phyloP scores from a whole-genome alignment of 2,329 filamentous ascomycete genomes.

The Apiospora hydei region DNA sequence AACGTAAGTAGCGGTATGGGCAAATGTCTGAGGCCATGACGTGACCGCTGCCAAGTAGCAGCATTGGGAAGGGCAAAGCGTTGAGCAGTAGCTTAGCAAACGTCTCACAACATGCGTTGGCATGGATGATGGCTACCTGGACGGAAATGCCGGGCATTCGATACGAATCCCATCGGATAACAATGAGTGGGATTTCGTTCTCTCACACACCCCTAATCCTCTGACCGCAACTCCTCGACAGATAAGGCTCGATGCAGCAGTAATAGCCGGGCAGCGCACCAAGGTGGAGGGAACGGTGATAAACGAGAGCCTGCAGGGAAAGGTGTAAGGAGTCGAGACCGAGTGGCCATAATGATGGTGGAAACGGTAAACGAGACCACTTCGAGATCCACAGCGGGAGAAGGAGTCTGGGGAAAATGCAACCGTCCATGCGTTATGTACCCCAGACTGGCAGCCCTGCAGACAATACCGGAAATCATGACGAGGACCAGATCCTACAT shows the following conservation, averaged over 20 bases:
- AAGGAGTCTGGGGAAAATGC: constrained; percentile 15
- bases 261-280: background rate
- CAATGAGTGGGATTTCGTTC: background rate
- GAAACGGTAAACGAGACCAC: constrained; percentile 2
- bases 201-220: constrained; percentile 13
- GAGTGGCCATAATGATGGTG: background rate
- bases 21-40: constrained; percentile 15
- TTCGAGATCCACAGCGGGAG: constrained; percentile 8
- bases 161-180: background rate
- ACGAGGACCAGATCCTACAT: background rate
- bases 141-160: constrained; percentile 1
- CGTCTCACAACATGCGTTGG: constrained; percentile 16
- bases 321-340: background rate
- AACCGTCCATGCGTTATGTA: constrained; percentile 17
- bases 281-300: background rate
- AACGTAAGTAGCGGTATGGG: constrained; percentile 9
- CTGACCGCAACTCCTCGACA: constrained; percentile 17
- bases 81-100: constrained; percentile 17
- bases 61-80: background rate
- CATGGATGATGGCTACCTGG: background rate
- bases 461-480: background rate
- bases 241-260: background rate
- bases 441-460: constrained; percentile 20
- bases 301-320: background rate
- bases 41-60: background rate